phyloP scores from a whole-genome alignment of 1,284 basidiomycete genomes.

The Heterobasidion irregulare region DNA sequence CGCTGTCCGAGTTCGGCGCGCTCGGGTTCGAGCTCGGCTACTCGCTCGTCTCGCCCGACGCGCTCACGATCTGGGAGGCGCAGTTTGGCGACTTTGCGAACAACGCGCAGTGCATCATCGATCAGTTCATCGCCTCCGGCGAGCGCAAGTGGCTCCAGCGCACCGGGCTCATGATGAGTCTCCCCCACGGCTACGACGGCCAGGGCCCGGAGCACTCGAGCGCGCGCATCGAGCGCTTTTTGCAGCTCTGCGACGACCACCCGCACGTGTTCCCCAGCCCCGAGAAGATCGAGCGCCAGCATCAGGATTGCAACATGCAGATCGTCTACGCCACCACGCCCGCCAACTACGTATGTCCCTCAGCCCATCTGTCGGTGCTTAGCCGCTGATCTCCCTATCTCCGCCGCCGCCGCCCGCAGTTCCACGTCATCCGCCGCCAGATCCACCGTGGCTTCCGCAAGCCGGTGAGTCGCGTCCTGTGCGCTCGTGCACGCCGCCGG shows the following conservation, averaged over 20 bases:
- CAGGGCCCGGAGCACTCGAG: constrained; percentile 99
- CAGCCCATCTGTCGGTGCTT: background rate
- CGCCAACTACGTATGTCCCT: constrained; percentile 71
- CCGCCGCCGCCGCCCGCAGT: constrained; percentile 32
- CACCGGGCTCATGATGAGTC: constrained; percentile 84
- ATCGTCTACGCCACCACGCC: constrained; percentile 96
- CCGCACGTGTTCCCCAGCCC: constrained; percentile 85
- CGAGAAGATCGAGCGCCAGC: constrained; percentile 90
- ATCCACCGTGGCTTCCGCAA: constrained; percentile 96
- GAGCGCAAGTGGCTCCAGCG: constrained; percentile 99
- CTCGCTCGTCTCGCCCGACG: constrained; percentile 93
- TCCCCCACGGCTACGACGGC: constrained; percentile 98
- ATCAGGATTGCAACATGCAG: constrained; percentile 99
- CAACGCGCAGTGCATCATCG: constrained; percentile 96
- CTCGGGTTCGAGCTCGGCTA: constrained; percentile 99
- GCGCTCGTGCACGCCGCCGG: no score
- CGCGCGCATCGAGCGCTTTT: constrained; percentile 92
- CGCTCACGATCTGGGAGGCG: constrained; percentile 96
- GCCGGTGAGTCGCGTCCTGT: constrained; percentile 41
- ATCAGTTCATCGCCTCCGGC: constrained; percentile 97
- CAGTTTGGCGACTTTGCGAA: constrained; percentile 99
- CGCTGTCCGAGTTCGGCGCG: constrained; percentile 91
- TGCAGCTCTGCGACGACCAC: constrained; percentile 97
- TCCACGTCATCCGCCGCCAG: constrained; percentile 93
- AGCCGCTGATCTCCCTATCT: background rate